Base-by-base conservation (phyloP, 257 asterid genomes). In the Nicotiana obtusifolia region DNA sequence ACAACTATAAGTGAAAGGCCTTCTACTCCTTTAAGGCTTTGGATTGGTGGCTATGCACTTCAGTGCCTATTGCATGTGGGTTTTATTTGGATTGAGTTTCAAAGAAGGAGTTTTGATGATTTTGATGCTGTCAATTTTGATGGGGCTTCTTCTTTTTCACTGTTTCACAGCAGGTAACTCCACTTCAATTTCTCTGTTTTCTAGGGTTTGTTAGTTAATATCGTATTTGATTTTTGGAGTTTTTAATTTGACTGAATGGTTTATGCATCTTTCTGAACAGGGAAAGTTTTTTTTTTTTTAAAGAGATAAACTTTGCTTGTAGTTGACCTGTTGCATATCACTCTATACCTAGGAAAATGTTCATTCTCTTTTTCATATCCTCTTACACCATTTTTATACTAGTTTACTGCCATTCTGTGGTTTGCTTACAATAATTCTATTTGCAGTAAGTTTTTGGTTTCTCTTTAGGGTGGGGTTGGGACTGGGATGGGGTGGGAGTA, bases 11-110 rank as follows among this genome's bases (percentile, higher is more conserved):
- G 78, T 5, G 98, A 95, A 73, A 86, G 81, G 54, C 98, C 98
- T 57, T 87, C 90, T 20, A 93, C 97, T 7, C 97, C 98, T 83
- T 64, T 93, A 16, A 88, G 98, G 90, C 81, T 91, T 9, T 95
- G 98, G 98, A 77, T 95, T 83, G 87, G 69, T 78, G 98, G 96
- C 17, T 95, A 95, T 86, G 98, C 97, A 81, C 62, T 95, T 64
- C 98, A 91, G 89, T 91, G 94, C 82, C 87, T 91, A 77, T 89
- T 94, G 87, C 97, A 93, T 61, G 92, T 91, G 56, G 93, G 88
- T 15, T 91, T 94, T 82, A 89, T 91, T 49, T 93, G 91, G 92
- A 87, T 86, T 82, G 93, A 93, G 17, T 88, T 83, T 76, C 91
- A 87, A 71, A 91, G 88, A 30, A 83, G 80, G 81, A 76, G 61